Evolutionary conservation across 805 yeast genomes (phyloP).

Genomic region (Candida railenensis): DNA sequence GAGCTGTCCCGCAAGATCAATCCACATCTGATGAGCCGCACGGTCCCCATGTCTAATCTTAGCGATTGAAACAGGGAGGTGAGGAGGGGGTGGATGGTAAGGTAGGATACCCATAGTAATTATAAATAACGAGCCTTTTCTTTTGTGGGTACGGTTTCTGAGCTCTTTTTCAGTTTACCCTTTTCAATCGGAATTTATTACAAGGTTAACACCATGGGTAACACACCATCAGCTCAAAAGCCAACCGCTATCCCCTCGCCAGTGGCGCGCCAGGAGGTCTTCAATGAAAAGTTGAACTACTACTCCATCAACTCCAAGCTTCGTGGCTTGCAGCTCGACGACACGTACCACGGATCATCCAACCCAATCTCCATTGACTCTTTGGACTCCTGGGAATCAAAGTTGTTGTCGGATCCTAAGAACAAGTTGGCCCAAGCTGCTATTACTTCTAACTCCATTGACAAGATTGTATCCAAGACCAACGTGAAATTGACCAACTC

Average conservation of each 20-base stretch:
- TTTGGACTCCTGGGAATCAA: conserved; percentile 46
- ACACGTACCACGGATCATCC: conserved; percentile 1
- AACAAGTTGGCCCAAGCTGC: conserved; percentile 55
- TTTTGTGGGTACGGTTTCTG: too few species aligned
- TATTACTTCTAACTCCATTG: conserved; percentile 47
- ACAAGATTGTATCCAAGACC: conserved; percentile 40
- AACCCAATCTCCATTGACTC: conserved; percentile 28
- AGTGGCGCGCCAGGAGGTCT: neutral
- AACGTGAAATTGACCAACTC: conserved; percentile 15
- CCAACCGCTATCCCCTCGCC: neutral
- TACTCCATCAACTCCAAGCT: conserved; percentile 7
- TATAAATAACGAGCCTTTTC: too few species aligned
- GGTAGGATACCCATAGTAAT: too few species aligned
- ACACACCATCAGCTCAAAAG: conserved; percentile 1
- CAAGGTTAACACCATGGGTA: conserved; percentile 1
- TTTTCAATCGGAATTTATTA: neutral
- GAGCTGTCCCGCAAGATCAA: too few species aligned
- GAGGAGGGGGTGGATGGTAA: too few species aligned
- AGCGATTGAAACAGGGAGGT: too few species aligned
- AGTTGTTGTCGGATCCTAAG: conserved; percentile 45
- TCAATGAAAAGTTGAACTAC: conserved; percentile 11
- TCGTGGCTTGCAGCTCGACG: conserved; percentile 14
- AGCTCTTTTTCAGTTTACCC: too few species aligned
- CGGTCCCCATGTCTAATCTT: too few species aligned
- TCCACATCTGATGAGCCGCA: too few species aligned